These are phyloP conservation scores for Coemansia sp. DNA, from an alignment of 192 early-diverging fungal genomes.

Conservation along the genomic window DNA sequence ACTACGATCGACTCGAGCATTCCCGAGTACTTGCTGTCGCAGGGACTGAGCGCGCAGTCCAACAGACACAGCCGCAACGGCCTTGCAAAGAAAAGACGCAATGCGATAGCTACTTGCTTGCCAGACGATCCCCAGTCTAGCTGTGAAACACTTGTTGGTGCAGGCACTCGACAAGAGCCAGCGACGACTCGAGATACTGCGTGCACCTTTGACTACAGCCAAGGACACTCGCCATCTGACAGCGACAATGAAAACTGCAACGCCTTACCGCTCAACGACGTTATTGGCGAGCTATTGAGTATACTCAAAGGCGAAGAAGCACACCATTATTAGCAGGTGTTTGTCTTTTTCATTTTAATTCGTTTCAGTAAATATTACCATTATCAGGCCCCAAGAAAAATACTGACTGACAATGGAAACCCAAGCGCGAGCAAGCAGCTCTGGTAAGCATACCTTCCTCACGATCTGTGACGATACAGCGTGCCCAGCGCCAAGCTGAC, in stretches of 20 bases:
- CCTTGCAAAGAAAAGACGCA: constrained; percentile 6
- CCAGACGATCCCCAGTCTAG: not conserved
- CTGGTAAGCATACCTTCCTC: too few species aligned
- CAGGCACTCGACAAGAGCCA: constrained; percentile 1
- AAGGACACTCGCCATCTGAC: not conserved
- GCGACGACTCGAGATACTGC: not conserved
- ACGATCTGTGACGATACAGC: too few species aligned
- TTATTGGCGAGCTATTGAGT: constrained; percentile 16
- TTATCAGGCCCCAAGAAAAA: not conserved
- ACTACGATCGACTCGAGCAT: constrained; percentile 5
- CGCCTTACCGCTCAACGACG: not conserved
- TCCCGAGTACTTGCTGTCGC: constrained; percentile 30
- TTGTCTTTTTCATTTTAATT: not conserved
- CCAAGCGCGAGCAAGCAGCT: not conserved
- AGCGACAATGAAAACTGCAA: not conserved
- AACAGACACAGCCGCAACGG: constrained; percentile 13
- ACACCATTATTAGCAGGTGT: not conserved
- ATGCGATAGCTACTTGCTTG: constrained; percentile 5
- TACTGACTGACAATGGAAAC: not conserved
- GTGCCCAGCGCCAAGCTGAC: not conserved
- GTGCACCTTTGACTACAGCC: not conserved
- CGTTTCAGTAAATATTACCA: constrained; percentile 1
- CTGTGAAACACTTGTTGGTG: constrained; percentile 8
- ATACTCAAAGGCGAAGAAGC: constrained; percentile 20
- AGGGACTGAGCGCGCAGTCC: constrained; percentile 31